Percentiles rank a stretch among this genome's conserved stretches.
These are phyloP conservation scores for Boeremia exigua DNA, from an alignment of 2,329 filamentous ascomycete genomes.

Conservation along the genomic window DNA sequence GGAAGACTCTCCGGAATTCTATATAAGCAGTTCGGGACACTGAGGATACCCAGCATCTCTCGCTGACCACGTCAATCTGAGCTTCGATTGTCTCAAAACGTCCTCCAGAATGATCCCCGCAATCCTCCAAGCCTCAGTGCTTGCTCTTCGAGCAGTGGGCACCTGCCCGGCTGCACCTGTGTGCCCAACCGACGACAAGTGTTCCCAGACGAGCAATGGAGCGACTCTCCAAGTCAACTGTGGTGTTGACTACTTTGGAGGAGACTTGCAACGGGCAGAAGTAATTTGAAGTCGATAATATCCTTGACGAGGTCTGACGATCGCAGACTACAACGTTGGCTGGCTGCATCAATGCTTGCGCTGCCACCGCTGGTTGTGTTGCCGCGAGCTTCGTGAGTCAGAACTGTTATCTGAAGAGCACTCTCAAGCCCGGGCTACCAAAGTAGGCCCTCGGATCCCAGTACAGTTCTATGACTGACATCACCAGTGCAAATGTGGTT, in stretches of 20 bases:
- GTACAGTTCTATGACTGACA: background rate
- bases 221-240: background rate
- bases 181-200: background rate
- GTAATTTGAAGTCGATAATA: background rate
- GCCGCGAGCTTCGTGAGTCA: background rate
- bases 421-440: background rate
- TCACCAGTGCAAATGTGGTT: background rate
- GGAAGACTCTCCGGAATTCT: too few species aligned
- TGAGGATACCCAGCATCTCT: background rate
- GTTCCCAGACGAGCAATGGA: background rate
- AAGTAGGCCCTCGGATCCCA: background rate
- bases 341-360: conserved; percentile 1
- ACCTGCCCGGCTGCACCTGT: background rate
- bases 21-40: too few species aligned
- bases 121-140: background rate
- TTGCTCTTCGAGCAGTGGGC: background rate
- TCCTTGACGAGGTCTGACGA: background rate
- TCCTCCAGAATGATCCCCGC: background rate
- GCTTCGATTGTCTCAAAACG: too few species aligned
- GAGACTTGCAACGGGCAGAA: background rate
- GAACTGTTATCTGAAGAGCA: conserved; percentile 2
- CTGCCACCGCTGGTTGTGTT: background rate
- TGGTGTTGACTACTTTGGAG: background rate
- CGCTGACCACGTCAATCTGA: too few species aligned
- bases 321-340: background rate